A percentile compares a stretch with the other conserved stretches of the same genome.
Conservation (phyloP, 169 alveolate species). For the Plasmodium fragile region DNA sequence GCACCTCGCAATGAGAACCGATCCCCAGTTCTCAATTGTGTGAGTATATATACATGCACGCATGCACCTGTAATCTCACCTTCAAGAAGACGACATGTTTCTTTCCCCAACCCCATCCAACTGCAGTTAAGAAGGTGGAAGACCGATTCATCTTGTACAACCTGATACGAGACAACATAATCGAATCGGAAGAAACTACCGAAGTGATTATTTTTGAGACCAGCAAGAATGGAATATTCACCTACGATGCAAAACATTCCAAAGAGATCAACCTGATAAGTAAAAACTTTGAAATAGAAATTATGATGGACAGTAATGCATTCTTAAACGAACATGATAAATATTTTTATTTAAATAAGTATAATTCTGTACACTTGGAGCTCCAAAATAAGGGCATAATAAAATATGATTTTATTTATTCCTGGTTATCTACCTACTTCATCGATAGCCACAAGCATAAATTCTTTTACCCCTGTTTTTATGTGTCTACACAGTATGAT, state of each 20-base stretch:
- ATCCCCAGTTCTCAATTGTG: background rate
- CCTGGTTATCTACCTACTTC: conserved; percentile 53
- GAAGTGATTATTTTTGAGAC: conserved; percentile 53
- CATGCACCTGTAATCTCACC: background rate
- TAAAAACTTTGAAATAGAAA: conserved; percentile 44
- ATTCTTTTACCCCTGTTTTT: conserved; percentile 41
- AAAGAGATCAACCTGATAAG: conserved; percentile 31
- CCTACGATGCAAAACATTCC: conserved; percentile 51
- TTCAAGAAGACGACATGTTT: background rate
- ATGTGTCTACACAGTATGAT: background rate
- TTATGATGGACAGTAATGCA: conserved; percentile 33
- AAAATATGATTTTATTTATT: conserved; percentile 15
- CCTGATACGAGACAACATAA: conserved; percentile 41
- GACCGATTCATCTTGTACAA: conserved; percentile 32
- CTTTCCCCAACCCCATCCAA: background rate
- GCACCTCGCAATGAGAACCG: background rate
- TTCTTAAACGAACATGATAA: conserved; percentile 8
- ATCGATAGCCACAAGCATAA: conserved; percentile 6
- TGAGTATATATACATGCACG: background rate
- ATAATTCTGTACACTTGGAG: conserved; percentile 39
- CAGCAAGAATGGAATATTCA: conserved; percentile 20
- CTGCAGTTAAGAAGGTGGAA: conserved; percentile 21
- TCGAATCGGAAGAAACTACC: conserved; percentile 17
- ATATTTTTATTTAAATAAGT: conserved; percentile 26
- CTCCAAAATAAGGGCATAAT: conserved; percentile 57